Evolutionary conservation across 345 rosid species (phyloP), one percentile per base, ranked within the genome.

Genomic region (Rhizophora mangle): DNA sequence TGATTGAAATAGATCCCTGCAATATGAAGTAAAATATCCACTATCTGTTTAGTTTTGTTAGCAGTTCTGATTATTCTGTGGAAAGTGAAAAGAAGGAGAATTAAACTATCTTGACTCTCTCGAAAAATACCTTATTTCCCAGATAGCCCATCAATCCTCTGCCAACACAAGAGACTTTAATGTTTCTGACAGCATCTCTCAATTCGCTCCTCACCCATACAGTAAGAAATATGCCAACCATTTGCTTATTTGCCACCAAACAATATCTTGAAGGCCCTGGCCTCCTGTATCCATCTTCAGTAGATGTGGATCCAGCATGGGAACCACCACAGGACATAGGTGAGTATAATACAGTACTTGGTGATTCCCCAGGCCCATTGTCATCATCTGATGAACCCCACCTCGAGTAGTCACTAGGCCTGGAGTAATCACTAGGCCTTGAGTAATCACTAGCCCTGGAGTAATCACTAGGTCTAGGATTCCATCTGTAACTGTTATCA

Each of bases 71-170:
- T 30, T 53, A 69, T 13, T 15, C n/a, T 27, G 49, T 43, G 34
- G 30, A 64, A 62, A 73, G 24, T 21, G 19, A 13, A 5, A 60
- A 15, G 21, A 58, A 53, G 51, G 20, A 49, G 75, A 67, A 68
- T 6, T 31, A 64, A 58, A 73, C 24, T 19, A 24, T 30, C 49
- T 24, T 51, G 68, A 51, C 18, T 43, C 2, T 20, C 29, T 27
- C 5, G 24, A 67, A 64, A n/a, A 11, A 60, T 85, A 95, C 99
- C 99, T 95, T 95, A 79, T 95, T 95, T 70, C 97, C 96, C 0
- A 95, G 98, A 80, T 95, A 95, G 64, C 99, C 99, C 98, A 92
- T 95, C 77, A 95, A 61, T 73, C 99, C 99, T 85, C 99, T 82
- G 56, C 99, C 99, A 63, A 95, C 94, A 77, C 97, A 88, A 74